Percentiles rank a stretch among this genome's conserved stretches.
Evolutionary conservation across 2,329 filamentous ascomycete species (phyloP).

Genomic region (Fusarium multiceps): DNA sequence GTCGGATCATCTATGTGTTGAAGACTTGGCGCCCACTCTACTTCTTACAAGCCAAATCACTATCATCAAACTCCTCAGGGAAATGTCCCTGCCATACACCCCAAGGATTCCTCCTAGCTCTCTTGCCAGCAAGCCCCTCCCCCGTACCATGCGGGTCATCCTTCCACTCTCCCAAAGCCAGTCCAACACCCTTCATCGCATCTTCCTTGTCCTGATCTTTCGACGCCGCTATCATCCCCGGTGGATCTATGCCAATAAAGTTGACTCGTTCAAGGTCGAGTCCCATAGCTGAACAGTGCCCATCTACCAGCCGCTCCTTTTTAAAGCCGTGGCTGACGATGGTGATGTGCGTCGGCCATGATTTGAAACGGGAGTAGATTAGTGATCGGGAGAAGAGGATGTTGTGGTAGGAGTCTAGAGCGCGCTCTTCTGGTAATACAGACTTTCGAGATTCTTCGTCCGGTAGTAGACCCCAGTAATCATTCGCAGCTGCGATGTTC

Average conservation of each 20-base stretch:
- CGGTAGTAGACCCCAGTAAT: constrained; percentile 57
- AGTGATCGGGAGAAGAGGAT: constrained; percentile 76
- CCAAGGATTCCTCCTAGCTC: constrained; percentile 63
- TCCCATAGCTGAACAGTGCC: constrained; percentile 72
- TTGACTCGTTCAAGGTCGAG: constrained; percentile 58
- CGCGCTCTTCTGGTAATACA: constrained; percentile 73
- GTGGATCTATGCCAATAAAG: constrained; percentile 75
- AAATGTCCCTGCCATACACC: constrained; percentile 59
- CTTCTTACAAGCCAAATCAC: constrained; percentile 53
- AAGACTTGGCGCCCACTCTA: constrained; percentile 55
- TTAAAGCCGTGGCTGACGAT: constrained; percentile 80
- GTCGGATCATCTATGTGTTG: constrained; percentile 52
- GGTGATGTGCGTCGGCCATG: constrained; percentile 69
- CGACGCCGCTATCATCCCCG: constrained; percentile 52
- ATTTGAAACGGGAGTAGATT: constrained; percentile 55
- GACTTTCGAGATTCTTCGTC: constrained; percentile 4
- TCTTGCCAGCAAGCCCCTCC: constrained; percentile 59
- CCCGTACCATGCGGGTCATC: constrained; percentile 64
- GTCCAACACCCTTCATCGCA: constrained; percentile 56
- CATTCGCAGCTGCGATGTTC: constrained; percentile 60
- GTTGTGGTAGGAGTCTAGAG: constrained; percentile 89
- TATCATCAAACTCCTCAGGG: constrained; percentile 48
- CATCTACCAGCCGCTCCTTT: constrained; percentile 67
- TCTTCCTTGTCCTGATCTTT: constrained; percentile 50
- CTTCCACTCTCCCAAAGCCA: constrained; percentile 61